phyloP scores from a whole-genome alignment of 148 eudicot species.

The Cornus kousa region DNA sequence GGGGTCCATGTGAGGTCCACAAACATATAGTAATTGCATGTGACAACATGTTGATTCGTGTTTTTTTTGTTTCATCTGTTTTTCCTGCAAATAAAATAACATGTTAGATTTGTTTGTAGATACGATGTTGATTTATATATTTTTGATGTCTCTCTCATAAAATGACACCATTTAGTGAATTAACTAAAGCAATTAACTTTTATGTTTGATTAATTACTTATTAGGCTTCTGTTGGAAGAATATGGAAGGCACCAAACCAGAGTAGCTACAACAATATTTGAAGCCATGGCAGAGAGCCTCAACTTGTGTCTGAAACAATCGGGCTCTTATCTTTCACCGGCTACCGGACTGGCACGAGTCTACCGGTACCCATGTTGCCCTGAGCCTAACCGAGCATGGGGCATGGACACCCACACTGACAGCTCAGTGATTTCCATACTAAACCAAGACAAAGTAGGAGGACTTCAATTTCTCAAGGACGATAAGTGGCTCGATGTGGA shows the following conservation, averaged over 20 bases:
- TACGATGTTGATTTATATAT: no score
- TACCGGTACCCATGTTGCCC: slow-evolving; percentile 49
- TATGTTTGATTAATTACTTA: no score
- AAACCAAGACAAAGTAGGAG: slow-evolving; percentile 61
- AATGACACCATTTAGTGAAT: no score
- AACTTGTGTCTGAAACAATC: slow-evolving; percentile 10
- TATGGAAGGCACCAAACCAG: slow-evolving; percentile 49
- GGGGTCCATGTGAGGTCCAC: no score
- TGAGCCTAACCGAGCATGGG: slow-evolving; percentile 29
- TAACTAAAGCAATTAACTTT: no score
- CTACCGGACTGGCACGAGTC: slow-evolving; percentile 47
- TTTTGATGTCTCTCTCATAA: no score
- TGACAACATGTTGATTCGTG: no score
- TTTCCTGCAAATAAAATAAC: no score
- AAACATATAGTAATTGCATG: no score
- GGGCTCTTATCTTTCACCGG: slow-evolving; percentile 25
- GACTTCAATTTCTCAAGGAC: slow-evolving; percentile 57
- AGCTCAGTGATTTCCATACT: slow-evolving; percentile 67
- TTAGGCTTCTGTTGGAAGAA: slow-evolving; percentile 49
- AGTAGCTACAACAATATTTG: slow-evolving; percentile 40
- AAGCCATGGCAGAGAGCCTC: slow-evolving; percentile 38
- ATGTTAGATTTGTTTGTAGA: no score
- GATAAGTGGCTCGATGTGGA: slow-evolving; percentile 49
- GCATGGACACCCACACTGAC: slow-evolving; percentile 68
- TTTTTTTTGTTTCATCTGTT: no score